These are phyloP conservation scores for Mimosa pudica DNA, from an alignment of 306 rosid genomes.

Conservation along the genomic window DNA sequence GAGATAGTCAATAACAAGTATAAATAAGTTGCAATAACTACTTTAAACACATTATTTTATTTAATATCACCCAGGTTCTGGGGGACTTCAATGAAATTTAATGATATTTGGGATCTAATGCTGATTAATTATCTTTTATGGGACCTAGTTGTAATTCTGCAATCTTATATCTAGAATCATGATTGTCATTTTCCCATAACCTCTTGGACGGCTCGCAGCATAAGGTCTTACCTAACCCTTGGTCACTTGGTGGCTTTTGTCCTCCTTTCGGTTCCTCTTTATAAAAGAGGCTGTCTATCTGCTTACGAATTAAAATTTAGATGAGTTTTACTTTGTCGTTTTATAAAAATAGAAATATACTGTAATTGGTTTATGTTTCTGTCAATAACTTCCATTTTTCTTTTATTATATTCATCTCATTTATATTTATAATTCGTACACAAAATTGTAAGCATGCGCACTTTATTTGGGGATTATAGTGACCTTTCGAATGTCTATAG, in stretches of 20 bases:
- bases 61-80: too few species aligned
- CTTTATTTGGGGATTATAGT: background rate
- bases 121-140: too few species aligned
- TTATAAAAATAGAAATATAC: background rate
- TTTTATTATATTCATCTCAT: background rate
- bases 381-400: background rate
- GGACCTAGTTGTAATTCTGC: too few species aligned
- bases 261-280: background rate
- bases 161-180: background rate
- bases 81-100: too few species aligned
- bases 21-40: too few species aligned
- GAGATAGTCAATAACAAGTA: too few species aligned
- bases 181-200: background rate
- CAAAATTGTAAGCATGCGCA: background rate
- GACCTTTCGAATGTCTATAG: background rate
- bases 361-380: background rate
- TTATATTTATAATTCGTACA: background rate
- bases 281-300: background rate
- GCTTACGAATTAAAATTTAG: background rate
- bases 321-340: background rate
- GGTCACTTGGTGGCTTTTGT: background rate
- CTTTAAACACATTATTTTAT: too few species aligned
- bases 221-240: background rate
- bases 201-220: background rate
- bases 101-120: too few species aligned